Evolutionary conservation across 2,329 filamentous ascomycete species (phyloP).

Genomic region (Fonsecaea erecta): DNA sequence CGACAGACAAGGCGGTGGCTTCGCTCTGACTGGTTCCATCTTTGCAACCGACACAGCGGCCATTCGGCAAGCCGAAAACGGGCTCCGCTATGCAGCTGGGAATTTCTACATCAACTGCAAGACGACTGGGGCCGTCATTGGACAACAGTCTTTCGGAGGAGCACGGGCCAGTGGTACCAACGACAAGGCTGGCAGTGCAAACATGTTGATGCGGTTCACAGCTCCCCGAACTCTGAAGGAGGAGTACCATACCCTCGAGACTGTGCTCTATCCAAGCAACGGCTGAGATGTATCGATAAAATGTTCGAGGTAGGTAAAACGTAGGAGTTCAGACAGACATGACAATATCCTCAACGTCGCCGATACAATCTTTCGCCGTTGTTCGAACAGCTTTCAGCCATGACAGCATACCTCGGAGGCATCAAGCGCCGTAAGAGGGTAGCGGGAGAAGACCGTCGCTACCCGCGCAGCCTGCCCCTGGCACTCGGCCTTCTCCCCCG

Average conservation of each 20-base stretch:
- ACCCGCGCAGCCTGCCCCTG: background rate
- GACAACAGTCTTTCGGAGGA: slow-evolving; percentile 62
- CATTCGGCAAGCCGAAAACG: slow-evolving; percentile 67
- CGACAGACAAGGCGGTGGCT: slow-evolving; percentile 69
- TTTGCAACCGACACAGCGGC: slow-evolving; percentile 72
- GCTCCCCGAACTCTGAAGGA: slow-evolving; percentile 54
- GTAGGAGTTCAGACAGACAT: background rate
- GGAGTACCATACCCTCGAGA: slow-evolving; percentile 48
- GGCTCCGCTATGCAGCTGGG: slow-evolving; percentile 59
- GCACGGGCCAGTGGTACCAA: slow-evolving; percentile 60
- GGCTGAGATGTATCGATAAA: background rate
- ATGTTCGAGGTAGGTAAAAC: background rate
- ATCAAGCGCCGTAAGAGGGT: background rate
- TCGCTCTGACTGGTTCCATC: slow-evolving; percentile 76
- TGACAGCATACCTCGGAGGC: background rate
- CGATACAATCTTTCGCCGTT: background rate
- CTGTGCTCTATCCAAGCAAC: slow-evolving; percentile 36
- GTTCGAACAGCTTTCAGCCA: background rate
- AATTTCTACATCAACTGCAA: slow-evolving; percentile 66
- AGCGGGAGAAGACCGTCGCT: background rate
- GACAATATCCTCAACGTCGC: background rate
- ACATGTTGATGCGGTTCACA: slow-evolving; percentile 46
- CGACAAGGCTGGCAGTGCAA: slow-evolving; percentile 61
- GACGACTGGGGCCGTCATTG: slow-evolving; percentile 61
- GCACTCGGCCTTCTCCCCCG: background rate